Evolutionary conservation across 108 stramenopile genomes (phyloP).

Genomic region (Nitzschia putrida): DNA sequence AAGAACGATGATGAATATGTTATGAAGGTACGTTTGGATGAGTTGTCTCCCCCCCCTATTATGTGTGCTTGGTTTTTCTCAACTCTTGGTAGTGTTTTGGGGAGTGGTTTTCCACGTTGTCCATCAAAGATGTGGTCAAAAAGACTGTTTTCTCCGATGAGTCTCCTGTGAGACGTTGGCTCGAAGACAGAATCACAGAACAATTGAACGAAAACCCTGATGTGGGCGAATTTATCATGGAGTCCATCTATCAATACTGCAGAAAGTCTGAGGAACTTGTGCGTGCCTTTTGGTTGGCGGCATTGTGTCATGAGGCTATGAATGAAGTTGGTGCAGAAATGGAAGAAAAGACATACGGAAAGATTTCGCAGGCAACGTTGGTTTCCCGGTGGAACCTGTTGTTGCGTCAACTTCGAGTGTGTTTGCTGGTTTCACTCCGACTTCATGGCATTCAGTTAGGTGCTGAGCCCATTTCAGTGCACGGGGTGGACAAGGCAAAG

Average conservation of each 20-base stretch:
- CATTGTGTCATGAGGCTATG: slow-evolving; percentile 66
- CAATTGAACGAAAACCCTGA: slow-evolving; percentile 26
- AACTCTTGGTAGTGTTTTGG: slow-evolving; percentile 56
- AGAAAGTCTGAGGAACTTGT: slow-evolving; percentile 62
- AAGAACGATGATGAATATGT: slow-evolving; percentile 55
- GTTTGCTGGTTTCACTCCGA: slow-evolving; percentile 67
- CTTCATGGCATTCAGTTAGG: slow-evolving; percentile 64
- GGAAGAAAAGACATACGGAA: slow-evolving; percentile 75
- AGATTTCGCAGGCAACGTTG: slow-evolving; percentile 32
- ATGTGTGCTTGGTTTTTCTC: background rate
- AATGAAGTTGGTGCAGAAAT: slow-evolving; percentile 50
- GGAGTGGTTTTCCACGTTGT: slow-evolving; percentile 71
- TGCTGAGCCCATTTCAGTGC: slow-evolving; percentile 62
- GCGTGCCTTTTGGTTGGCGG: slow-evolving; percentile 70
- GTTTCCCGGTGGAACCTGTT: slow-evolving; percentile 63
- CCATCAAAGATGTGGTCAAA: slow-evolving; percentile 47
- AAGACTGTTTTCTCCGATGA: slow-evolving; percentile 52
- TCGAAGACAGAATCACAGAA: slow-evolving; percentile 54
- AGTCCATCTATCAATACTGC: slow-evolving; percentile 59
- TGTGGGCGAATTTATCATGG: slow-evolving; percentile 30
- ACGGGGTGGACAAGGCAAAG: slow-evolving; percentile 48
- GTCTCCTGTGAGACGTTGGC: slow-evolving; percentile 71
- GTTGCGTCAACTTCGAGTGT: slow-evolving; percentile 73
- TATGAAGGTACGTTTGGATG: slow-evolving; percentile 32
- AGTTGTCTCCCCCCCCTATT: too few species aligned